These are phyloP conservation scores for Fusarium humuli DNA, from an alignment of 2,329 filamentous ascomycete species.

Conservation along the genomic window DNA sequence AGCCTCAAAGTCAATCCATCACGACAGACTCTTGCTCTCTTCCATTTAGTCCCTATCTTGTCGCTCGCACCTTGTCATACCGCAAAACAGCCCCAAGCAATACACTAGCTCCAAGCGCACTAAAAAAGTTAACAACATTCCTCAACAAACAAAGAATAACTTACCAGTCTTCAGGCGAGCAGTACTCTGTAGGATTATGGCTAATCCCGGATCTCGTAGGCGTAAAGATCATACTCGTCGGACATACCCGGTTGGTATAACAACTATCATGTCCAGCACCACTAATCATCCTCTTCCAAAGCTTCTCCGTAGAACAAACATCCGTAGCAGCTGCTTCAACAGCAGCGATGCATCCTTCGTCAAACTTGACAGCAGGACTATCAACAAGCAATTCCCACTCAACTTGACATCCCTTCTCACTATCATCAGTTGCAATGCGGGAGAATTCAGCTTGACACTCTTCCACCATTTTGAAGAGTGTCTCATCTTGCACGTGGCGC, in stretches of 20 bases:
- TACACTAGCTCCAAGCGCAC: constrained; percentile 9
- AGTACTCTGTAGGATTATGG: constrained; percentile 9
- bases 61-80: not conserved
- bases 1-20: not conserved
- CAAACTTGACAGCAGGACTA: constrained; percentile 6
- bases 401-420: constrained; percentile 1
- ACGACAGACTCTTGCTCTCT: too few relatives aligned
- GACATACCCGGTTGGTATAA: constrained; percentile 11
- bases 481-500: constrained; percentile 2
- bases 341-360: not conserved
- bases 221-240: constrained; percentile 23
- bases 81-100: constrained; percentile 4
- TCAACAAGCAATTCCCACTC: not conserved
- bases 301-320: not conserved
- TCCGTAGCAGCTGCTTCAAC: constrained; percentile 11
- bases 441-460: not conserved
- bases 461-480: not conserved
- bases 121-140: not conserved
- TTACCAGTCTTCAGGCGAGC: constrained; percentile 14
- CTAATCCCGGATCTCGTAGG: constrained; percentile 13
- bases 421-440: not conserved
- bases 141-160: accelerated
- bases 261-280: constrained; percentile 19
- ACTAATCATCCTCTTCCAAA: constrained; percentile 13
- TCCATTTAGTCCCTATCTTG: not conserved